Conservation (phyloP, 768 basidiomycete species). For the Tricholoma matsutake region DNA sequence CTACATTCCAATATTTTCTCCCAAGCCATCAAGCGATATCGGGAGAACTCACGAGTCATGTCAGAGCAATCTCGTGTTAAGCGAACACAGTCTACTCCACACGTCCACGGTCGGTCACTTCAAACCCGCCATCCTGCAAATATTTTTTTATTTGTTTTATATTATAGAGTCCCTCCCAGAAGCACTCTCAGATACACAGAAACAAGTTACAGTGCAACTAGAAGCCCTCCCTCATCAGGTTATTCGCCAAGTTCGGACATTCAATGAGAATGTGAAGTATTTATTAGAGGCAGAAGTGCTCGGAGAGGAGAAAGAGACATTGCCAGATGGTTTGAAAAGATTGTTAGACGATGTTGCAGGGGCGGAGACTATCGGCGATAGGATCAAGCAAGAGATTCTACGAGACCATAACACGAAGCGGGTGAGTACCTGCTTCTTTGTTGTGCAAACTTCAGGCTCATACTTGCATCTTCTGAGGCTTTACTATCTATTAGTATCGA, state of each 20-base stretch:
- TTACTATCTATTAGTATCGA: background rate
- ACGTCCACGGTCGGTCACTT: background rate
- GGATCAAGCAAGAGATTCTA: background rate
- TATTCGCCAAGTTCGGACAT: conserved; percentile 25
- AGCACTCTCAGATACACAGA: conserved; percentile 15
- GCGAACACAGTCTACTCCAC: background rate
- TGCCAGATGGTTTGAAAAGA: conserved; percentile 29
- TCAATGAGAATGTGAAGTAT: conserved; percentile 32
- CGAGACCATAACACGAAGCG: background rate
- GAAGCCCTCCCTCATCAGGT: conserved; percentile 32
- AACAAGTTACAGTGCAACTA: conserved; percentile 21
- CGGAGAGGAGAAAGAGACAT: conserved; percentile 8
- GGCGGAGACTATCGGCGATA: conserved; percentile 28
- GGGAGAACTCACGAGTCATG: conserved; percentile 8
- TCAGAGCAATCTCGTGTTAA: background rate
- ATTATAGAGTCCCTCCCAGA: conserved; percentile 6
- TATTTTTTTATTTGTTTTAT: background rate
- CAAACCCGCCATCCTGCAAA: background rate
- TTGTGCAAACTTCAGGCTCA: background rate
- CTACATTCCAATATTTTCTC: conserved; percentile 46
- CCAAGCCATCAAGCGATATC: conserved; percentile 44
- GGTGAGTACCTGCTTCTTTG: background rate
- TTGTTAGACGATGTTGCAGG: conserved; percentile 34
- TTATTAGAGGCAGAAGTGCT: conserved; percentile 23
- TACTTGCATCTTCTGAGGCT: background rate